These are phyloP conservation scores for Russula brevipes DNA, from an alignment of 768 basidiomycete genomes.

Conservation along the genomic window DNA sequence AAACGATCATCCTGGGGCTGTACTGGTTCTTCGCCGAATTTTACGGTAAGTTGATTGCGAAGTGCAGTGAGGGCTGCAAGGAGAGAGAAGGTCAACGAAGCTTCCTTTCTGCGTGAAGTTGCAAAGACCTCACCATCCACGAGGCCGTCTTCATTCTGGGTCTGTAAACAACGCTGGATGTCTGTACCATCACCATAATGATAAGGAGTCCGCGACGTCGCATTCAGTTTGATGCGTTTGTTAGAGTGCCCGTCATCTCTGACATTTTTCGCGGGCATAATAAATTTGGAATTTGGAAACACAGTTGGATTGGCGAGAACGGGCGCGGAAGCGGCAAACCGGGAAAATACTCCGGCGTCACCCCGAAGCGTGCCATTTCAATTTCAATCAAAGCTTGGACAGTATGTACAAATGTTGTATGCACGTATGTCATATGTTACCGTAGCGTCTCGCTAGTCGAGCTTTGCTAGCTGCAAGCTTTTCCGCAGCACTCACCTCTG, in stretches of 20 bases:
- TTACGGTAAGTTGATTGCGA: slow-evolving; percentile 58
- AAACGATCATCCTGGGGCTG: slow-evolving; percentile 56
- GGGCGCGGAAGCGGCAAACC: background rate
- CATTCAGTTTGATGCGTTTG: slow-evolving; percentile 30
- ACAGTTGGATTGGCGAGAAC: background rate
- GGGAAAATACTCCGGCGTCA: background rate
- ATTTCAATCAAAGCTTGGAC: background rate
- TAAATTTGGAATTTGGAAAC: background rate
- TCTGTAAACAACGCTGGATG: slow-evolving; percentile 20
- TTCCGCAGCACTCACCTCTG: slow-evolving; percentile 25
- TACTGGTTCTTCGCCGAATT: slow-evolving; percentile 43
- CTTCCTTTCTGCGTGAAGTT: background rate
- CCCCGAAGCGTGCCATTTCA: background rate
- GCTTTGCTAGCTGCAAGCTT: background rate
- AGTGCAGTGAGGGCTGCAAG: slow-evolving; percentile 44
- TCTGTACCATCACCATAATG: slow-evolving; percentile 14
- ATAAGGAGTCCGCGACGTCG: slow-evolving; percentile 3
- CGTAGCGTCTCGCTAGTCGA: background rate
- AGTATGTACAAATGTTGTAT: background rate
- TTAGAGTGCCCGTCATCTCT: slow-evolving; percentile 12
- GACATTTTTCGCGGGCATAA: slow-evolving; percentile 7
- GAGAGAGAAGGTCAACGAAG: background rate
- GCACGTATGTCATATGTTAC: background rate
- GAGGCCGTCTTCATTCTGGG: slow-evolving; percentile 25
- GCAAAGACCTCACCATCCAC: slow-evolving; percentile 21